Base-by-base conservation (phyloP, 306 rosid genomes). In the Lablab purpureus region DNA sequence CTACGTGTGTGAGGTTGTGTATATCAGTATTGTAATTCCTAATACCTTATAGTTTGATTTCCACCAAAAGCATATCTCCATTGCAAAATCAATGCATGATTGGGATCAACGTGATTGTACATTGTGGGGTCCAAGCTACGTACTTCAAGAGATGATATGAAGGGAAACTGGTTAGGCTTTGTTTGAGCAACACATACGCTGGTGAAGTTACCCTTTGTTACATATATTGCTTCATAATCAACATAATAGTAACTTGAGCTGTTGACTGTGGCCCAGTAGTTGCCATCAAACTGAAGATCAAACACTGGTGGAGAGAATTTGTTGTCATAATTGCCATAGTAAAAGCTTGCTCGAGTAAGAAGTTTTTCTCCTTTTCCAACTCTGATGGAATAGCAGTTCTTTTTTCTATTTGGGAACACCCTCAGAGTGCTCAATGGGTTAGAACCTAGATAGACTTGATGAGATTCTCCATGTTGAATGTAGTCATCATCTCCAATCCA, bases 181-280 rank as follows among this genome's bases (percentile, higher is more conserved):
- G 81, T 83, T 80, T 85, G 90, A 63, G 89, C 83, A 46, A 89
- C 79, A 68, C 92, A 89, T 40, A 89, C 49, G 56, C 76, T 74
- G n/a, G 86, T 87, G 27, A 40, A 46, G 17, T 79, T 86, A 15
- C 66, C 80, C 23, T 78, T 80, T 5, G 84, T 45, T 9, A 72
- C 81, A 64, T 85, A 89, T 21, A 87, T 73, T 13, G 78, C 73
- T 68, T 86, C 90, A 22, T 45, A 41, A 50, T 41, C 43, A 6
- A 52, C 63, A 79, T 74, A 46, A 34, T 79, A 74, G n/a, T 14
- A 50, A 32, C 23, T 79, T 40, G 82, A 63, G 28, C 85, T 80
- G 23, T 80, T 51, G 10, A 87, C 77, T 2, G 78, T 69, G 58
- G 67, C 60, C 81, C 88, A 82, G 17, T 67, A 46, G 41, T 82